A percentile compares a stretch with the other conserved stretches of the same genome.
Conservation (phyloP, 1,284 basidiomycete genomes). For the Malassezia arunalokei region DNA sequence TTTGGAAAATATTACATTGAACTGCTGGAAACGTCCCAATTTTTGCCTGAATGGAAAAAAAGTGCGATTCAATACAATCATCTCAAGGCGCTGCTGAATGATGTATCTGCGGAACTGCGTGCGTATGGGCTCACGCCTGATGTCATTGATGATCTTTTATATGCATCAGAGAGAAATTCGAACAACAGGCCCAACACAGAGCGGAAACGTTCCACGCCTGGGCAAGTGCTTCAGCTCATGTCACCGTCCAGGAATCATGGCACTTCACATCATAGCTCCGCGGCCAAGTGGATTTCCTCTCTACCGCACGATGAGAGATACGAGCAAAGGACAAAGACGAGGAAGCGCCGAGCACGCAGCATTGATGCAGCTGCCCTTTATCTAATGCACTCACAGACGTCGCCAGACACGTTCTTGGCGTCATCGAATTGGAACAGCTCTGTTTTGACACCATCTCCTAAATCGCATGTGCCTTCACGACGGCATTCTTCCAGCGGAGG, state of each 20-base stretch:
- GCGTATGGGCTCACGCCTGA: constrained; percentile 61
- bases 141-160: constrained; percentile 52
- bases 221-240: background rate
- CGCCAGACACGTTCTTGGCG: constrained; percentile 10
- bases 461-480: background rate
- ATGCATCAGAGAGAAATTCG: background rate
- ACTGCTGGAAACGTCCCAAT: constrained; percentile 54
- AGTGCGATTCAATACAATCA: constrained; percentile 77
- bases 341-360: background rate
- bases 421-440: background rate
- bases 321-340: background rate
- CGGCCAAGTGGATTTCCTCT: constrained; percentile 17
- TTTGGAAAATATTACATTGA: constrained; percentile 67
- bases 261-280: constrained; percentile 6
- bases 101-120: constrained; percentile 68
- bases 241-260: background rate
- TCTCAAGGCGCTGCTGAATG: constrained; percentile 86
- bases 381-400: background rate
- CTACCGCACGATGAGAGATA: constrained; percentile 12
- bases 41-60: constrained; percentile 62
- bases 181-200: background rate
- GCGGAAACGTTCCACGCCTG: background rate
- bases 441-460: background rate
- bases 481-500: background rate
- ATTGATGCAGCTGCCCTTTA: background rate